Percentiles rank a stretch among this genome's conserved stretches.
These are phyloP conservation scores for Exophiala sp. DNA, from an alignment of 2,329 filamentous ascomycete genomes.

Conservation along the genomic window DNA sequence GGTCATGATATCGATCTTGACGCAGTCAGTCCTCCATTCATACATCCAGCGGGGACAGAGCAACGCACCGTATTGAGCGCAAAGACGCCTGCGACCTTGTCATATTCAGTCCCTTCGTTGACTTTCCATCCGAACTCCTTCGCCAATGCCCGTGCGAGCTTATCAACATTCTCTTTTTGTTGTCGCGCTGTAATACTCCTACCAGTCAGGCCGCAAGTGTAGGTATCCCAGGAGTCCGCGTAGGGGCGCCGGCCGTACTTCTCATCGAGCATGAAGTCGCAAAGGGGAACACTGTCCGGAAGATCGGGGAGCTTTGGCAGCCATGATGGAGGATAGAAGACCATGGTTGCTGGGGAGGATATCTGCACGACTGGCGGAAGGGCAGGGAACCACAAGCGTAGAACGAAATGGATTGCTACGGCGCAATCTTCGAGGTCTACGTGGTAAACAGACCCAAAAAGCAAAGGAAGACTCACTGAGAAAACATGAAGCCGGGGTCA, in stretches of 20 bases:
- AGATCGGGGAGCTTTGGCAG: constrained; percentile 47
- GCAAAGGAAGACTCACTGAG: not conserved
- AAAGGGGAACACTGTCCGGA: constrained; percentile 68
- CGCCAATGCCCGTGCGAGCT: constrained; percentile 60
- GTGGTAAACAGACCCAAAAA: not conserved
- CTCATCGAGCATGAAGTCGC: constrained; percentile 71
- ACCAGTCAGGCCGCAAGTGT: constrained; percentile 69
- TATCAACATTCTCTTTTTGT: constrained; percentile 60
- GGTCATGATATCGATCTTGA: constrained; percentile 66
- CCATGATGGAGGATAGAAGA: constrained; percentile 40
- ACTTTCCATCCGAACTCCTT: constrained; percentile 66
- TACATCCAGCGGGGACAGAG: constrained; percentile 27
- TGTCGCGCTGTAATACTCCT: constrained; percentile 59
- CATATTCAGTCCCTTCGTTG: constrained; percentile 68
- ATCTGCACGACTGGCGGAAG: not conserved
- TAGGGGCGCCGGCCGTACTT: constrained; percentile 61
- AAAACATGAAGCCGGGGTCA: not conserved
- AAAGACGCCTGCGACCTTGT: constrained; percentile 71
- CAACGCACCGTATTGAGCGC: constrained; percentile 67
- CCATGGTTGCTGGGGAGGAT: constrained; percentile 34
- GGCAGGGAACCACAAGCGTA: not conserved
- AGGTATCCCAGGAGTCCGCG: constrained; percentile 60
- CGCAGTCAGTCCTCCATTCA: constrained; percentile 1
- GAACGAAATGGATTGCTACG: not conserved
- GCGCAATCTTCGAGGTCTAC: not conserved